A percentile compares a stretch with the other conserved stretches of the same genome.
These are phyloP conservation scores for Amyloporia xantha DNA, from an alignment of 768 basidiomycete species.

Conservation along the genomic window DNA sequence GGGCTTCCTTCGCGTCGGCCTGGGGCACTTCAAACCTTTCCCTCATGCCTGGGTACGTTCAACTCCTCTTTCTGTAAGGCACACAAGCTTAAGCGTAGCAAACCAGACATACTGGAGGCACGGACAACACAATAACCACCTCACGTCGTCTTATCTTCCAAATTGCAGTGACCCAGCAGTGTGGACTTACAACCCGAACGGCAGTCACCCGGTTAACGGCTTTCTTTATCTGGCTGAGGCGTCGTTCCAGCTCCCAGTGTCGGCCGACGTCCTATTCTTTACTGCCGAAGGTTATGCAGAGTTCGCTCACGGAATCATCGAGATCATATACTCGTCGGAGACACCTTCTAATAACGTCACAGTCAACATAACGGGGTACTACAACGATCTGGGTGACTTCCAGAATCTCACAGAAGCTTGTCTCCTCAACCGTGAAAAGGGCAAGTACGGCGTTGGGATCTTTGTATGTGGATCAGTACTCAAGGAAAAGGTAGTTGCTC, in stretches of 20 bases:
- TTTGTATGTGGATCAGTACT: too few relatives aligned
- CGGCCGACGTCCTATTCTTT: constrained; percentile 2
- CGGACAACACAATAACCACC: neutral
- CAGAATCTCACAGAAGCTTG: constrained; percentile 16
- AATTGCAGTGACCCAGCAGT: neutral
- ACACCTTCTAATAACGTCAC: constrained; percentile 9
- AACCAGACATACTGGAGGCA: neutral
- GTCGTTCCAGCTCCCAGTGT: constrained; percentile 10
- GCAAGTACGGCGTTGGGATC: constrained; percentile 24
- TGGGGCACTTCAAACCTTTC: too few relatives aligned
- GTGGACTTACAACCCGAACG: constrained; percentile 4
- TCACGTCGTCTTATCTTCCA: neutral
- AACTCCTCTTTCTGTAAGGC: too few relatives aligned
- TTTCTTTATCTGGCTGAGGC: constrained; percentile 5
- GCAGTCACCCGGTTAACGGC: neutral
- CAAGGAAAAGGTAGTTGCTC: constrained; percentile 1
- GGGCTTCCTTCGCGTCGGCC: neutral
- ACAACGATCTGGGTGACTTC: constrained; percentile 7
- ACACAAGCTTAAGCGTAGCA: too few relatives aligned
- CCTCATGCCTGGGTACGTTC: too few relatives aligned
- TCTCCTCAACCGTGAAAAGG: constrained; percentile 10
- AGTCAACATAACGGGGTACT: constrained; percentile 16
- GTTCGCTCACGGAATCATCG: constrained; percentile 8
- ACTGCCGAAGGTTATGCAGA: neutral
- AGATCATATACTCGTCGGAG: constrained; percentile 7